Base-by-base conservation (phyloP, 345 rosid genomes). In the Linum lewisii region DNA sequence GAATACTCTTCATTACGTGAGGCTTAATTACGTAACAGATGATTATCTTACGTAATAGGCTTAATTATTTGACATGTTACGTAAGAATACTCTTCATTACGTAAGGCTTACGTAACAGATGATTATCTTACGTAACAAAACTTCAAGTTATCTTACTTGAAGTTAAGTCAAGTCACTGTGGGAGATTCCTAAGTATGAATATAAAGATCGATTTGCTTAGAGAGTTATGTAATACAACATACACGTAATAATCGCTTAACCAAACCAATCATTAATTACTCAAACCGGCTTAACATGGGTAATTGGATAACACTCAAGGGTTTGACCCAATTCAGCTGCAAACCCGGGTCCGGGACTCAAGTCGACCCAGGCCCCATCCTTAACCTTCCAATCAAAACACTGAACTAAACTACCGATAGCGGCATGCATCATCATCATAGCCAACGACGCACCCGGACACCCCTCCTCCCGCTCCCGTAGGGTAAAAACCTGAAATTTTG, bases 391-490 rank as follows among this genome's bases (percentile, higher is more conserved):
- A 54, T 78, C 76, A 60, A 78, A 73, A 24, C 78, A 72, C 42
- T 73, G 79, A 15, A 75, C 80, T 70, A 68, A 34, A 1, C 74
- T 61, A 11, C 74, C 78, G 0, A 75, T 63, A 0, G 82, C 75
- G 16, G 75, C 71, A 57, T 72, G 83, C 69, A 80, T 62, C 57
- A 79, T 77, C 49, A 73, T 4, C 81, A 82, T 80, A 10, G 88
- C 88, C 0, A 80, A 77, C 8, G 81, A 69, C 9, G 82, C 82
- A 38, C 84, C 82, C 1, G 81, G 69, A 26, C 86, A 85, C 5
- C 82, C 85, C 84, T 61, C 29, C 84, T 69, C 5, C 87, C 84
- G 23, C 91, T 82, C 6, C 87, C 91, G 2, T 80, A 82, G 1
- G 84, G 82, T 32, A 84, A 77, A 49, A 67, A 84, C 3, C 84